These are phyloP conservation scores for Cylindrotheca fusiformis DNA, from an alignment of 108 stramenopile genomes.

Conservation along the genomic window DNA sequence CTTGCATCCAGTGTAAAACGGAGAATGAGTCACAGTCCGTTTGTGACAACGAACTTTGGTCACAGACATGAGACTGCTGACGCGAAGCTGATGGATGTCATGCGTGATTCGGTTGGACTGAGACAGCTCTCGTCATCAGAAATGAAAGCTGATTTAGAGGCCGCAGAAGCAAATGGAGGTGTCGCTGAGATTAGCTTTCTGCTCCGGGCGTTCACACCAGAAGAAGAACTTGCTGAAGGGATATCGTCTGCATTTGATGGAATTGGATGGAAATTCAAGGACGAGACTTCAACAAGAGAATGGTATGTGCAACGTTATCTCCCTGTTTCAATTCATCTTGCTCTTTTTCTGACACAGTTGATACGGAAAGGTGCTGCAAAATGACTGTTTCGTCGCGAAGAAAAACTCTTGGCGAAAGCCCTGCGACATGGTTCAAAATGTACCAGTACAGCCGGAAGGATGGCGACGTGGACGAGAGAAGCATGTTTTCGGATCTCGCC, in stretches of 20 bases:
- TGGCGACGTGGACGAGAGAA: conserved; percentile 42
- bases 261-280: conserved; percentile 42
- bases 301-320: conserved; percentile 43
- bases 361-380: conserved; percentile 47
- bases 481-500: conserved; percentile 51
- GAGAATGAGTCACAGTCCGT: conserved; percentile 54
- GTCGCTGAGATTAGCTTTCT: conserved; percentile 72
- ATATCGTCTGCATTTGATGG: conserved; percentile 61
- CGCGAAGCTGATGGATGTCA: conserved; percentile 41
- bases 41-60: conserved; percentile 69
- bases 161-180: conserved; percentile 50
- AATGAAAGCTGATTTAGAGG: conserved; percentile 40
- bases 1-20: conserved; percentile 10
- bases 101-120: conserved; percentile 54
- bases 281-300: conserved; percentile 36
- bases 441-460: conserved; percentile 54
- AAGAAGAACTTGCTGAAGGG: conserved; percentile 66
- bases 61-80: conserved; percentile 43
- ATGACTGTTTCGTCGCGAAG: conserved; percentile 43
- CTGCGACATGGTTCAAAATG: conserved; percentile 55
- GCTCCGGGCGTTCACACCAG: conserved; percentile 62
- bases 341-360: background rate
- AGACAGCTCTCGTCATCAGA: conserved; percentile 36
- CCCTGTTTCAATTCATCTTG: background rate
- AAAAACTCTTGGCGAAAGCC: conserved; percentile 12